Conservation (phyloP, 2,329 filamentous ascomycete species). For the Aspergillus uvarum region DNA sequence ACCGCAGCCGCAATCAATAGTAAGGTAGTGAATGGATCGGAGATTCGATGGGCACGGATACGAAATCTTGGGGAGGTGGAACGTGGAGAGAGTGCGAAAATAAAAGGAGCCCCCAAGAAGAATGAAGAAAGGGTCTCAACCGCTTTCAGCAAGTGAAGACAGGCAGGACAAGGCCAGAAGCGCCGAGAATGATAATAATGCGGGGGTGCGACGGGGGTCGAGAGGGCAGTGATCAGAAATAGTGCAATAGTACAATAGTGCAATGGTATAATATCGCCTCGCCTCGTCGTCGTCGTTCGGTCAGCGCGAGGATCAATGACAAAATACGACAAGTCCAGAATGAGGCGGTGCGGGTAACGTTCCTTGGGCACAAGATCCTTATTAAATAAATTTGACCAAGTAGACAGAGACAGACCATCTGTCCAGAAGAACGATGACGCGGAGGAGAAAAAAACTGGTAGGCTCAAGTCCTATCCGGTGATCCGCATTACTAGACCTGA, state of each 20-base stretch:
- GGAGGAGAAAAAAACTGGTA: conserved; percentile 8
- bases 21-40: background rate
- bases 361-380: conserved; percentile 14
- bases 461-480: conserved; percentile 13
- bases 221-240: background rate
- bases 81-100: background rate
- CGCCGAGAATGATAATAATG: conserved; percentile 10
- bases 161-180: conserved; percentile 16
- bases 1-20: background rate
- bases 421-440: conserved; percentile 14
- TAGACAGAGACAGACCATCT: background rate
- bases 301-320: background rate
- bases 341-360: conserved; percentile 21
- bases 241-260: background rate
- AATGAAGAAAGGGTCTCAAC: conserved; percentile 13
- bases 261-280: too few species aligned
- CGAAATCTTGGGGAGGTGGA: background rate
- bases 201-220: conserved; percentile 7
- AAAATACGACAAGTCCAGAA: conserved; percentile 14
- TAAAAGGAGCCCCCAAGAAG: background rate
- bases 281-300: background rate
- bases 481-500: conserved; percentile 6
- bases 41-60: background rate
- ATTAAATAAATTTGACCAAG: background rate
- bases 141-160: conserved; percentile 2